phyloP scores from a whole-genome alignment of 2,329 filamentous ascomycete species.

The Penicillium italicum region DNA sequence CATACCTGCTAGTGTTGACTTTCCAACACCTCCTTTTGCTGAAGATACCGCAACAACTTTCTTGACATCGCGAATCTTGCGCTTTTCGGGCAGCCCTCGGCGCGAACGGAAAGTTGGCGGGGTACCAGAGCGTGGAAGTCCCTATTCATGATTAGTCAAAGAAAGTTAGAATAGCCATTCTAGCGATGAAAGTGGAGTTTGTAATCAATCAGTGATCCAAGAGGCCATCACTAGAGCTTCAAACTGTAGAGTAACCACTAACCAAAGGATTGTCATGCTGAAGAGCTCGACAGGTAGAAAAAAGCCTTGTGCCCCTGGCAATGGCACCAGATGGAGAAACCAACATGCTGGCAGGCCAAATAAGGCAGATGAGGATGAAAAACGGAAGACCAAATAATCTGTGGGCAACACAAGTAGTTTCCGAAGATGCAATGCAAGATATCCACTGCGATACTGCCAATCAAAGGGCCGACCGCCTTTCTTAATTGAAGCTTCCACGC shows the following conservation, averaged over 20 bases:
- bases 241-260: slow-evolving; percentile 7
- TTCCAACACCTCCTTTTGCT: slow-evolving; percentile 96
- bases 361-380: neutral
- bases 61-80: slow-evolving; percentile 75
- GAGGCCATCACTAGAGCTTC: neutral
- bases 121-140: slow-evolving; percentile 72
- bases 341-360: neutral
- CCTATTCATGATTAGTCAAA: slow-evolving; percentile 51
- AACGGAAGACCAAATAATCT: neutral
- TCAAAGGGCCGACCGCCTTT: neutral
- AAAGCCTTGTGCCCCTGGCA: slow-evolving; percentile 44
- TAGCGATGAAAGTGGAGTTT: neutral
- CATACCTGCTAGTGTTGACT: slow-evolving; percentile 83
- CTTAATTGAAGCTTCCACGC: neutral
- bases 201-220: neutral
- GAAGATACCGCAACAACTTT: slow-evolving; percentile 97
- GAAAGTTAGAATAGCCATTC: neutral
- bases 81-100: slow-evolving; percentile 74
- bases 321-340: neutral
- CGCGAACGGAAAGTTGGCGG: slow-evolving; percentile 67
- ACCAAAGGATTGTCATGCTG: slow-evolving; percentile 88
- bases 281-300: slow-evolving; percentile 55
- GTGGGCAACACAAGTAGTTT: neutral
- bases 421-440: neutral
- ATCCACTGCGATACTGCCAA: slow-evolving; percentile 13